Evolutionary conservation across 352 stramenopile genomes (phyloP).

Genomic region (Phytophthora colocasiae): DNA sequence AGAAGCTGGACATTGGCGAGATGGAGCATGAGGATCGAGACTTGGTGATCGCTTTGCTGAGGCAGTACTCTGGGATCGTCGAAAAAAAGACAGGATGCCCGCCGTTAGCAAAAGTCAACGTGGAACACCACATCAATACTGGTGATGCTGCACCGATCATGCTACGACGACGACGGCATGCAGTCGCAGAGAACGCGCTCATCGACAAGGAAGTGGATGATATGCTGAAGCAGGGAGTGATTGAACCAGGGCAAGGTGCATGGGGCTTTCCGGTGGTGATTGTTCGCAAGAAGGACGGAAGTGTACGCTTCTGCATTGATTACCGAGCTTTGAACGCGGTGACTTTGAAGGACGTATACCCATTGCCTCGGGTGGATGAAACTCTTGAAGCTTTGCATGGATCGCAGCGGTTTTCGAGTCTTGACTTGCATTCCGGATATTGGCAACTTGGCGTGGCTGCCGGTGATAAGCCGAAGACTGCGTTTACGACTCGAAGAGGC

Average conservation of each 20-base stretch:
- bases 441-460: no score
- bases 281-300: slow-evolving; percentile 1
- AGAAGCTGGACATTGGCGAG: no score
- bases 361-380: no score
- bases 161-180: slow-evolving; percentile 4
- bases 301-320: slow-evolving; percentile 36
- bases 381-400: no score
- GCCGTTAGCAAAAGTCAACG: neutral
- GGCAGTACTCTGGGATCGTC: no score
- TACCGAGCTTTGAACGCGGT: slow-evolving; percentile 24
- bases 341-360: slow-evolving; percentile 17
- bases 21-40: no score
- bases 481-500: slow-evolving; percentile 1
- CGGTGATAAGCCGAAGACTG: no score
- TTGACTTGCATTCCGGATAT: no score
- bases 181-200: slow-evolving; percentile 13
- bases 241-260: slow-evolving; percentile 18
- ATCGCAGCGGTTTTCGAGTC: no score
- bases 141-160: slow-evolving; percentile 17
- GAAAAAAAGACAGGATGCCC: neutral
- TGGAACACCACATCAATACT: slow-evolving; percentile 33
- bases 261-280: slow-evolving; percentile 37
- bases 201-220: slow-evolving; percentile 22
- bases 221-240: slow-evolving; percentile 23
- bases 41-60: no score